Conservation (phyloP, 176 grass and related monocot species). For the Melocanna baccifera region DNA sequence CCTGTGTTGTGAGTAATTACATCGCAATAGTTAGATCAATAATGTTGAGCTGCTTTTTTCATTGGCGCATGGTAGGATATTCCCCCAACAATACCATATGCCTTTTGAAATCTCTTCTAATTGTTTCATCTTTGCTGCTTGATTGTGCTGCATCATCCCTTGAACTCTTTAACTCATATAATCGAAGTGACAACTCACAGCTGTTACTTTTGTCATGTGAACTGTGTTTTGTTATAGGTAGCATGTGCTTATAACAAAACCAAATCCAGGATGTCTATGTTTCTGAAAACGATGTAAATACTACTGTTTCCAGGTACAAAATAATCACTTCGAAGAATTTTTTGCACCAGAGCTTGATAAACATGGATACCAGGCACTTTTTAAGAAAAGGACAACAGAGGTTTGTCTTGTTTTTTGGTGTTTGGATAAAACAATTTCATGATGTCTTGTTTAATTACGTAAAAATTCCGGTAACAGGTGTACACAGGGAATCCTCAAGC, state of each 20-base stretch:
- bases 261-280: not conserved
- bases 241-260: not conserved
- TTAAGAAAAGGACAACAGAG: constrained; percentile 80
- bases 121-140: not conserved
- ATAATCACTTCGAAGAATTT: constrained; percentile 82
- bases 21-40: not conserved
- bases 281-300: constrained; percentile 14
- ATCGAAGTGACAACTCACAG: not conserved
- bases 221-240: not conserved
- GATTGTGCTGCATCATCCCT: not conserved
- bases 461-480: constrained; percentile 35
- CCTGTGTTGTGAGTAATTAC: not conserved
- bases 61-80: not conserved
- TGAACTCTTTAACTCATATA: not conserved
- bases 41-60: not conserved
- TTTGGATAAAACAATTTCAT: not conserved
- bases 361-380: constrained; percentile 90
- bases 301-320: constrained; percentile 67
- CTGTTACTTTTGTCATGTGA: not conserved
- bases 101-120: not conserved
- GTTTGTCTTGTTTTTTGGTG: constrained; percentile 30
- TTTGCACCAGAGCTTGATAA: constrained; percentile 87
- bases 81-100: not conserved
- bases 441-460: not conserved
- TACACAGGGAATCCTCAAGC: constrained; percentile 58